Base-by-base conservation (phyloP, 352 stramenopile genomes). In the Phytophthora boehmeriae region DNA sequence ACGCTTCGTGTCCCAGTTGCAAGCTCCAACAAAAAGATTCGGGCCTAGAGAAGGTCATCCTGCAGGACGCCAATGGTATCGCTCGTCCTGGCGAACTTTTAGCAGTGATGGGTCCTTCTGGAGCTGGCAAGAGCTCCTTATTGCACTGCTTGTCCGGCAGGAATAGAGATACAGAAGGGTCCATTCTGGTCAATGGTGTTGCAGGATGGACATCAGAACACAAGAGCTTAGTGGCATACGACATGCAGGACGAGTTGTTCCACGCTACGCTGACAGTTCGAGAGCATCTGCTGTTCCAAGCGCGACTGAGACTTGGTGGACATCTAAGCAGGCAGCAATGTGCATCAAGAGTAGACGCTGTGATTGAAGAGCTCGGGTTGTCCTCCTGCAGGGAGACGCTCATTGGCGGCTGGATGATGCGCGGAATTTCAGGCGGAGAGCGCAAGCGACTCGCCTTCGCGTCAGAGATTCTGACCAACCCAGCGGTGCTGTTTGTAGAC, bases 71-170 rank as follows among this genome's bases (percentile, higher is more conserved):
- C 43, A 75, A 58, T 19, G 83, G 78, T 1, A 36, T 69, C 30
- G 77, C 76, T 0, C 39, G 44, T 13, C 78, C 80, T 20, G 83
- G 83, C 16, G 61, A 79, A 42, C 61, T 90, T 3, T 35, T 88
- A 28, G 80, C 76, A 5, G 60, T 93, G 53, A 88, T 89, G 71
- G 84, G 84, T 2, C 76, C 75, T 9, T 81, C 66, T 0, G 80
- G 83, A 36, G 83, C 83, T 47, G 90, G 92, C 10, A 98, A 98
- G 63, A 97, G 86, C 6, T 97, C 95, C 1, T 78, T 98, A 8
- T 82, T 97, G 16, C 88, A 98, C 79, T 93, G 56, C 54, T 55
- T 99, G 45, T 89, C 94, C 0, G 74, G 95, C 10, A 67, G 92
- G 35, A 98, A 98, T 59, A 80, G 54, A 9, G 72, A 68, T 23